These are phyloP conservation scores for Lecanicillium sp. DNA, from an alignment of 2,329 filamentous ascomycete species.

Conservation along the genomic window DNA sequence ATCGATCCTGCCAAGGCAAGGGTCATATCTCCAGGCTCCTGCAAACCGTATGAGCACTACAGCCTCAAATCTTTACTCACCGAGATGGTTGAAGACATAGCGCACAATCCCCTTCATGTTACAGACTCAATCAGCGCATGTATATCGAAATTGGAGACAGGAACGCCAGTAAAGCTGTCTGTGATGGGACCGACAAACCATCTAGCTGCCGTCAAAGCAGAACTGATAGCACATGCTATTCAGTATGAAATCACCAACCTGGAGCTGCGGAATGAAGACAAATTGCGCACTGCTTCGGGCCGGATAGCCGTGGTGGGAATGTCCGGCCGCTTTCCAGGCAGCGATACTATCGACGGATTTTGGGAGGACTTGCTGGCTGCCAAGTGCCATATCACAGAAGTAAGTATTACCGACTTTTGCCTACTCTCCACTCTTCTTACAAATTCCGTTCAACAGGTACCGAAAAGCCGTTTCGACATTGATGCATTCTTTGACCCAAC, in stretches of 20 bases:
- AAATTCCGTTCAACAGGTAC: conserved; percentile 31
- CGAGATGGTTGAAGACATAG: neutral
- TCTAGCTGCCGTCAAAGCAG: neutral
- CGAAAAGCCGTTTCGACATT: conserved; percentile 55
- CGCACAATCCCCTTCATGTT: neutral
- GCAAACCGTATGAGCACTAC: neutral
- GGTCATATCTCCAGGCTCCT: neutral
- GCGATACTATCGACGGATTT: conserved; percentile 24
- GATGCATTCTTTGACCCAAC: conserved; percentile 58
- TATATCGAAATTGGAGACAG: neutral
- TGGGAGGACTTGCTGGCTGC: conserved; percentile 48
- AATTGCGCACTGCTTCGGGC: neutral
- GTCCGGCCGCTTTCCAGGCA: conserved; percentile 31
- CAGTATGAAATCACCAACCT: neutral
- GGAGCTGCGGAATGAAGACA: neutral
- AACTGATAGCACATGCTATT: neutral
- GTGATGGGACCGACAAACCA: neutral
- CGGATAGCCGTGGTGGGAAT: conserved; percentile 56
- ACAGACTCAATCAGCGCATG: neutral
- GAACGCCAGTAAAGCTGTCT: neutral
- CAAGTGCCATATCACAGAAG: conserved; percentile 1
- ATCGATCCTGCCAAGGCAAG: neutral
- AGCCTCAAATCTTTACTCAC: neutral
- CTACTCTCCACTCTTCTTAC: neutral
- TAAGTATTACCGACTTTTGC: neutral